Evolutionary conservation across 495 filamentous ascomycete genomes (phyloP), one percentile per base, ranked within the genome.

Genomic region (Neurospora hispaniola): DNA sequence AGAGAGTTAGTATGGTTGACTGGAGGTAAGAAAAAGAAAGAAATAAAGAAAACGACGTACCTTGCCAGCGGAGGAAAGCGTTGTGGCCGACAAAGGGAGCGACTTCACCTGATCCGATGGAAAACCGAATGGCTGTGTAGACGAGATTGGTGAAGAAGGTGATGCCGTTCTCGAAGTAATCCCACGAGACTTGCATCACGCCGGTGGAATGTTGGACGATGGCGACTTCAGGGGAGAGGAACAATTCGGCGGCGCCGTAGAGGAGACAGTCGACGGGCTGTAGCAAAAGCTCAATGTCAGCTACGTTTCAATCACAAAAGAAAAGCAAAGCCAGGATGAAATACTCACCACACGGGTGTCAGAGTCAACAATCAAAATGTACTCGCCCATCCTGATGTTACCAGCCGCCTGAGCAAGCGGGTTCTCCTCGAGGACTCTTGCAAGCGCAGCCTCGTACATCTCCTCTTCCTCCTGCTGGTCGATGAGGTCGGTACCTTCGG

Each of bases 141-240:
- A 93, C 89, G 5, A 93, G 83, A 77, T 93, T 89, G 66, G 91
- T 93, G 82, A 93, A 93, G 82, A 92, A 93, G 35, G 90, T 92
- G 74, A 93, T 92, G 70, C 88, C 88, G 69, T 89, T 88, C 80
- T 90, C 88, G 74, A 91, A 91, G 75, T 89, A 90, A 75, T 90
- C 91, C 40, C 90, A 91, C 5, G 87, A 88, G 80, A 89, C 92
- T 76, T 93, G 91, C 84, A 92, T 86, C 80, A 93, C 74, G 10
- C 74, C 74, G 16, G 74, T 73, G 16, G 72, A 71, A 40, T 75
- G 74, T 40, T 75, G 74, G 18, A 75, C 62, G 62, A 75, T 92
- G 70, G 87, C 90, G 40, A 93, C 90, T 78, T 93, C 87, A 5
- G 90, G 90, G 20, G 88, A 91, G 71, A 87, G 86, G 76, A 92